Base-by-base conservation (phyloP, 306 rosid genomes). In the Cyclanthera cordifolia region DNA sequence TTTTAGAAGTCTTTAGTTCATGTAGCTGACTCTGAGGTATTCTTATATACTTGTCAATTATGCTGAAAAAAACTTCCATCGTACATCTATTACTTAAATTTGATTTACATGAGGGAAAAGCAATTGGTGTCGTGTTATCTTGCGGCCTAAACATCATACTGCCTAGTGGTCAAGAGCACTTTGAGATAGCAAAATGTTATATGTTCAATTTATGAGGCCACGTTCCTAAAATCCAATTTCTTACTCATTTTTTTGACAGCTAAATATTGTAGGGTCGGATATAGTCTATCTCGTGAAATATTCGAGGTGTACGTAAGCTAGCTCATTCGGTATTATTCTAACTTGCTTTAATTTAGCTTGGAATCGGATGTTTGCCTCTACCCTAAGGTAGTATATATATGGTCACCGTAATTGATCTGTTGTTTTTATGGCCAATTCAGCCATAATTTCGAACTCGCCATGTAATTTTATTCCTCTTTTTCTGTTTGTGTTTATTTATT, bases 291-390 rank as follows among this genome's bases (percentile, higher is more conserved):
- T n/a, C n/a, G n/a, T n/a, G n/a, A n/a, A n/a, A n/a, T n/a, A n/a
- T n/a, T n/a, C n/a, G n/a, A n/a, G n/a, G n/a, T n/a, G n/a, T n/a
- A n/a, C n/a, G n/a, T n/a, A n/a, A n/a, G n/a, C n/a, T n/a, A n/a
- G 67, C 90, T 85, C 78, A 90, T 94, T 66, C 80, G 88, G 99
- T 94, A 71, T 78, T 91, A 71, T 21, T 16, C 37, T 21, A 8
- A 65, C 8, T 70, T 23, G 23, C 53, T 39, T 2, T 70, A 12
- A 6, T 34, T 15, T 68, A 13, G 56, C 37, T 0, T 48, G 27
- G 19, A 48, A 49, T 59, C n/a, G 47, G 27, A 8, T 59, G 25
- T 68, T 52, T 68, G 12, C 48, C 13, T 48, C 30, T 58, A 50
- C 19, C n/a, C 60, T 50, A n/a, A 20, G 56, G 56, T 34, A 19